Conservation (phyloP, 2,329 filamentous ascomycete species). For the Botryotinia globosa region DNA sequence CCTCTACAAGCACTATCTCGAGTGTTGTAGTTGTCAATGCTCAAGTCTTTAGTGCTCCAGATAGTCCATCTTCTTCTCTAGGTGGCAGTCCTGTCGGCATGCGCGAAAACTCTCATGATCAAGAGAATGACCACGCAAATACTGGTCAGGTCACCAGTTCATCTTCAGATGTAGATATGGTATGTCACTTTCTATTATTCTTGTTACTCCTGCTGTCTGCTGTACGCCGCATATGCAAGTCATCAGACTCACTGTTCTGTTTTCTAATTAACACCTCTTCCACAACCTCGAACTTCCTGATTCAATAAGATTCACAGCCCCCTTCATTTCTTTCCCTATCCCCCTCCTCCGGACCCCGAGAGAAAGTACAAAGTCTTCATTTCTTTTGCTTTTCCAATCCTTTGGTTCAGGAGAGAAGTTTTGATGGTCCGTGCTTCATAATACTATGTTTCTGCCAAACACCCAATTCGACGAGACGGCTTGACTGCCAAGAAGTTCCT, state of each 20-base stretch:
- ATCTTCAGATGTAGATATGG: background rate
- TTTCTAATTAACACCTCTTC: background rate
- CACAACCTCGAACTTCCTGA: background rate
- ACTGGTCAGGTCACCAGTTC: background rate
- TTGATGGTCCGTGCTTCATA: no score
- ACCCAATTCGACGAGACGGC: no score
- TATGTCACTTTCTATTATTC: background rate
- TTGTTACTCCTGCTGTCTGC: background rate
- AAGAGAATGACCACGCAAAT: background rate
- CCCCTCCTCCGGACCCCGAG: background rate
- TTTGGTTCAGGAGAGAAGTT: background rate
- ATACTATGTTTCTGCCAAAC: no score
- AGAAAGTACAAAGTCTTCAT: background rate
- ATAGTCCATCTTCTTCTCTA: background rate
- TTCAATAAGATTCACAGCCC: background rate
- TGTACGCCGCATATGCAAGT: background rate
- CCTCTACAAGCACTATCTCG: background rate
- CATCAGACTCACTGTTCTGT: background rate
- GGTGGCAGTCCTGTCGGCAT: background rate
- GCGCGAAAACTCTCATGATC: no score
- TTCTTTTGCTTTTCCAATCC: background rate
- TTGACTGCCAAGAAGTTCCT: no score
- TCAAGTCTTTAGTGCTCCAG: no score
- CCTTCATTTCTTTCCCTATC: background rate
- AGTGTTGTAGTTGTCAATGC: no score